phyloP scores from a whole-genome alignment of 192 early-diverging fungal species.

The Backusella sp. region DNA sequence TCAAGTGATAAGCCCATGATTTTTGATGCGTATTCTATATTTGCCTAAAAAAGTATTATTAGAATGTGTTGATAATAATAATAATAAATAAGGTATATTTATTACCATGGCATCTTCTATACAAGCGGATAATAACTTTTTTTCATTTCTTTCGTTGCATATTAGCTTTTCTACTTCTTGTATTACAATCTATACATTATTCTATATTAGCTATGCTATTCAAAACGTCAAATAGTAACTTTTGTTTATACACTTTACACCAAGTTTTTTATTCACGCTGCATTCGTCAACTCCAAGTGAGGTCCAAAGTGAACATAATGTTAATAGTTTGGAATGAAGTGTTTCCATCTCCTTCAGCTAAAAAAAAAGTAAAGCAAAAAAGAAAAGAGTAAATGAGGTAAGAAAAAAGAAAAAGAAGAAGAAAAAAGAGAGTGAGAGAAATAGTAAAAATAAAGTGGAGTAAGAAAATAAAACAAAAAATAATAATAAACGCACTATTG shows the following conservation, averaged over 20 bases:
- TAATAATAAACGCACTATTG: conserved; percentile 5
- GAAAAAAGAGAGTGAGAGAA: conserved; percentile 37
- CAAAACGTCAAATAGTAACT: not conserved
- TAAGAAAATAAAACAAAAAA: not conserved
- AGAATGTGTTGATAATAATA: not conserved
- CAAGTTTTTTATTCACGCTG: conserved; percentile 8
- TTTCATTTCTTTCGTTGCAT: conserved; percentile 31
- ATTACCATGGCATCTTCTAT: conserved; percentile 52
- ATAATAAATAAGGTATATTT: not conserved
- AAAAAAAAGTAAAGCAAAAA: not conserved
- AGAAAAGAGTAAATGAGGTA: not conserved
- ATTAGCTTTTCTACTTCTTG: conserved; percentile 41
- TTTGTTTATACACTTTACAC: conserved; percentile 4
- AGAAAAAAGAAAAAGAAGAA: conserved; percentile 3
- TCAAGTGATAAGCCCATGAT: conserved; percentile 34
- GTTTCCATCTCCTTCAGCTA: conserved; percentile 1
- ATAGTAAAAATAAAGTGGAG: not conserved
- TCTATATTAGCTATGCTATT: not conserved
- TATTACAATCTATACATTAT: conserved; percentile 41
- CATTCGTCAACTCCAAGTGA: conserved; percentile 10
- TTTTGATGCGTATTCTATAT: conserved; percentile 25
- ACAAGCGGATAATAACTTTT: conserved; percentile 40
- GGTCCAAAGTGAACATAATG: conserved; percentile 11
- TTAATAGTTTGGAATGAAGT: conserved; percentile 6
- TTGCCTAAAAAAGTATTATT: conserved; percentile 25